Evolutionary conservation across 371 early-diverging fungal genomes (phyloP).

Genomic region (Mucor mucedo): DNA sequence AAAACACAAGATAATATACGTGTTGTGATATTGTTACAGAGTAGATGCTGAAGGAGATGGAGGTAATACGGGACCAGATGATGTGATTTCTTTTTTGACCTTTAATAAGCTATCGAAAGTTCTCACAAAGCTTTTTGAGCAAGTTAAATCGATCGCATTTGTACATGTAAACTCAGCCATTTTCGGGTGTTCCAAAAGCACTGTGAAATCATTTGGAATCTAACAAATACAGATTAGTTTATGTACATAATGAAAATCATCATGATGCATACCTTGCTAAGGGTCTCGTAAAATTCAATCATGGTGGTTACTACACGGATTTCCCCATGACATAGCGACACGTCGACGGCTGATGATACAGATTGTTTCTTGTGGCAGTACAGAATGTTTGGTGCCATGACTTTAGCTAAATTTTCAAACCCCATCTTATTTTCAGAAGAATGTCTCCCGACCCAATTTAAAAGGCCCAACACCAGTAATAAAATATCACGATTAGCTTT

Average conservation of each 20-base stretch:
- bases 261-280: constrained; percentile 61
- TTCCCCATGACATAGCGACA: constrained; percentile 42
- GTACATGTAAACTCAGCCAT: constrained; percentile 25
- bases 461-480: constrained; percentile 77
- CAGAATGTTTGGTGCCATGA: constrained; percentile 94
- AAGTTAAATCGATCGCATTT: constrained; percentile 27
- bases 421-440: constrained; percentile 88
- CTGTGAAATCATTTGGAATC: constrained; percentile 29
- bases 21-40: neutral
- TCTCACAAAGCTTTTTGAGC: constrained; percentile 30
- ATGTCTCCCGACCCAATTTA: constrained; percentile 79
- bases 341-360: constrained; percentile 64
- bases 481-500: constrained; percentile 89
- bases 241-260: neutral
- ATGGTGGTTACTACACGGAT: constrained; percentile 76
- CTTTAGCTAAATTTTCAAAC: constrained; percentile 84
- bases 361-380: constrained; percentile 57
- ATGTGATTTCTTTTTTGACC: constrained; percentile 22
- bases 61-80: constrained; percentile 5
- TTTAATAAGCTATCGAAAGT: constrained; percentile 25
- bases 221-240: neutral
- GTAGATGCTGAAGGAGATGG: constrained; percentile 23
- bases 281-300: constrained; percentile 69
- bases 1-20: neutral
- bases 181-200: constrained; percentile 27